Evolutionary conservation across 768 basidiomycete species (phyloP).

Genomic region (Hebeloma cylindrosporum): DNA sequence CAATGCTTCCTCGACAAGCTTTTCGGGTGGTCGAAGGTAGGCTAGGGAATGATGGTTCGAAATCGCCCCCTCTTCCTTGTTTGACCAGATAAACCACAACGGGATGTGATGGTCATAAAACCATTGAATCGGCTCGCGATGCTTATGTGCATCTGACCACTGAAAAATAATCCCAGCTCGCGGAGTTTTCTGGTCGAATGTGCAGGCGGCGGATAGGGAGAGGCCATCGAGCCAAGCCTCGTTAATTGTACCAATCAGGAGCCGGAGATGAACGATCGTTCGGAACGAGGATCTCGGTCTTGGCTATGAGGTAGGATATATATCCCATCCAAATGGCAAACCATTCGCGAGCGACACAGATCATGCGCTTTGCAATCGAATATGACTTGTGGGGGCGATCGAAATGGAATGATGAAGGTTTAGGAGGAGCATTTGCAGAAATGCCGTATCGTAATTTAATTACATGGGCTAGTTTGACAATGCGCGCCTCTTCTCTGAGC

Average conservation of each 20-base stretch:
- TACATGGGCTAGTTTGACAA: too few species aligned
- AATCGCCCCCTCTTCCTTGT: background rate
- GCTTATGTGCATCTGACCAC: background rate
- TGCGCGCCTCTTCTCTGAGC: too few species aligned
- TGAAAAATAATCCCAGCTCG: slow-evolving; percentile 1
- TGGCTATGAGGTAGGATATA: background rate
- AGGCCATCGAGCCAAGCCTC: slow-evolving; percentile 7
- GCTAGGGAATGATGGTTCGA: background rate
- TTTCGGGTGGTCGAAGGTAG: background rate
- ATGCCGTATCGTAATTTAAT: too few species aligned
- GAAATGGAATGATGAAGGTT: background rate
- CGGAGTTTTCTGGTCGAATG: background rate
- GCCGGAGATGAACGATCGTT: too few species aligned
- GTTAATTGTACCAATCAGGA: too few species aligned
- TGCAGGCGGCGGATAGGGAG: background rate
- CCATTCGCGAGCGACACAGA: background rate
- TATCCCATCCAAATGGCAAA: slow-evolving; percentile 8
- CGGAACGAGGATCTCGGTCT: background rate
- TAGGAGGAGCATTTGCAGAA: background rate
- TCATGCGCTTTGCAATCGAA: background rate
- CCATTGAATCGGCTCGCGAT: too few species aligned
- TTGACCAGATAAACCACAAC: slow-evolving; percentile 1
- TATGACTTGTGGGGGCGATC: background rate
- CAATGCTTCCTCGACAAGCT: background rate
- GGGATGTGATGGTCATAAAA: background rate